phyloP scores from a whole-genome alignment of 306 rosid genomes.

The Neltuma alba region DNA sequence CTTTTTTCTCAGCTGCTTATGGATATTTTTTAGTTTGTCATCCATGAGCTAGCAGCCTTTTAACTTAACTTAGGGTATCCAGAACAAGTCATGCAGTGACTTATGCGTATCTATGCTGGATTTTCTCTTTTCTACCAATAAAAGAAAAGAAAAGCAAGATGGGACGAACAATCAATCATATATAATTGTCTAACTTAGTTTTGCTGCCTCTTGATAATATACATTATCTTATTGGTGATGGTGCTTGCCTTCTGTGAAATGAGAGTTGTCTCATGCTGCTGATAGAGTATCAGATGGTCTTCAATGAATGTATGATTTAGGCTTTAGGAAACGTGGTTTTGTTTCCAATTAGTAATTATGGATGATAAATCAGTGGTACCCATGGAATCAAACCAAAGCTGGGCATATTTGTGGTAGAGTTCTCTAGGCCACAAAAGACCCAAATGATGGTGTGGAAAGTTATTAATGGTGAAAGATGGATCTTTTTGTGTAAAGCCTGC shows the following conservation, averaged over 20 bases:
- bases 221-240: conserved; percentile 3
- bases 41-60: conserved; percentile 8
- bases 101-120: neutral
- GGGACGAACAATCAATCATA: conserved; percentile 1
- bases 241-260: conserved; percentile 20
- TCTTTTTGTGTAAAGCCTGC: neutral
- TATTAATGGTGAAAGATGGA: conserved; percentile 26
- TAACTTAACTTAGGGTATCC: conserved; percentile 6
- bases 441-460: conserved; percentile 16
- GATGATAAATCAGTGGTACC: conserved; percentile 12
- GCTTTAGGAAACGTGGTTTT: conserved; percentile 23
- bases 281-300: conserved; percentile 14
- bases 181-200: conserved; percentile 7
- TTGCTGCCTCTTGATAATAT: neutral
- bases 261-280: conserved; percentile 9
- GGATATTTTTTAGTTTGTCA: conserved; percentile 30
- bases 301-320: conserved; percentile 5
- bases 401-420: conserved; percentile 19
- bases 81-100: conserved; percentile 24
- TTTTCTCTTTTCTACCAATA: conserved; percentile 21
- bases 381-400: conserved; percentile 17
- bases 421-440: conserved; percentile 20
- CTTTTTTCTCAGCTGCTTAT: conserved; percentile 29
- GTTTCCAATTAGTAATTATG: conserved; percentile 19
- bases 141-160: conserved; percentile 5